A percentile compares a stretch with the other conserved stretches of the same genome.
Evolutionary conservation across 2,329 filamentous ascomycete genomes (phyloP).

Genomic region (Lasiodiplodia sp.): DNA sequence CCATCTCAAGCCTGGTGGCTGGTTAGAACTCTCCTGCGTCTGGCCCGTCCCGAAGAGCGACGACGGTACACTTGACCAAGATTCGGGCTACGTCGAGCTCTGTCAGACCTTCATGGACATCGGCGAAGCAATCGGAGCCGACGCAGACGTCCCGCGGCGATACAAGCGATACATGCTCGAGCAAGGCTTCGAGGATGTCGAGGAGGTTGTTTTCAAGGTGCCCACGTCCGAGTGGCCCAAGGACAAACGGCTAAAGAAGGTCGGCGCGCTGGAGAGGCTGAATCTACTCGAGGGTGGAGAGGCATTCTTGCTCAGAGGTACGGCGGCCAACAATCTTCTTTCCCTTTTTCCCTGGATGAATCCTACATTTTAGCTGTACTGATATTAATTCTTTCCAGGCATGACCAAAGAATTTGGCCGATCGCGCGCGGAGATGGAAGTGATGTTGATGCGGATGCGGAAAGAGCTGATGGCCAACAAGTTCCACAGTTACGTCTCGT

Average conservation of each 20-base stretch:
- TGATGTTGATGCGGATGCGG: conserved; percentile 23
- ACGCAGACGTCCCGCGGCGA: conserved; percentile 15
- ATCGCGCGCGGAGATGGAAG: conserved; percentile 22
- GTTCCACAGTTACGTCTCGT: conserved; percentile 26
- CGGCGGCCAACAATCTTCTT: background rate
- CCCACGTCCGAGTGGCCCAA: conserved; percentile 27
- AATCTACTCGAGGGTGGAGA: conserved; percentile 26
- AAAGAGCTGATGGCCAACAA: conserved; percentile 28
- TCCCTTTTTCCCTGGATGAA: background rate
- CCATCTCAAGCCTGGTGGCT: conserved; percentile 23
- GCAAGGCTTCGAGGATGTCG: conserved; percentile 15
- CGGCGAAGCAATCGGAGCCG: conserved; percentile 12
- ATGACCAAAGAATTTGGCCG: conserved; percentile 25
- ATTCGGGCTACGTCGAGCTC: conserved; percentile 18
- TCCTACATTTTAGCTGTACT: background rate
- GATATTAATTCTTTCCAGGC: background rate
- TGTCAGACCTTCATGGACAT: conserved; percentile 26
- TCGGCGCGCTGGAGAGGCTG: conserved; percentile 22
- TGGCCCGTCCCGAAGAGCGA: conserved; percentile 26
- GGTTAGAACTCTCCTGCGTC: conserved; percentile 25
- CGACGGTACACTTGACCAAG: conserved; percentile 20
- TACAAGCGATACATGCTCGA: conserved; percentile 20
- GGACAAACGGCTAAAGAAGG: conserved; percentile 17
- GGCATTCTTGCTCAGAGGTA: conserved; percentile 21
- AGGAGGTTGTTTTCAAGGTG: conserved; percentile 26